Percentiles rank a stretch among this genome's conserved stretches.
Conservation (phyloP, 331 rosid species). For the Quercus lobata region DNA sequence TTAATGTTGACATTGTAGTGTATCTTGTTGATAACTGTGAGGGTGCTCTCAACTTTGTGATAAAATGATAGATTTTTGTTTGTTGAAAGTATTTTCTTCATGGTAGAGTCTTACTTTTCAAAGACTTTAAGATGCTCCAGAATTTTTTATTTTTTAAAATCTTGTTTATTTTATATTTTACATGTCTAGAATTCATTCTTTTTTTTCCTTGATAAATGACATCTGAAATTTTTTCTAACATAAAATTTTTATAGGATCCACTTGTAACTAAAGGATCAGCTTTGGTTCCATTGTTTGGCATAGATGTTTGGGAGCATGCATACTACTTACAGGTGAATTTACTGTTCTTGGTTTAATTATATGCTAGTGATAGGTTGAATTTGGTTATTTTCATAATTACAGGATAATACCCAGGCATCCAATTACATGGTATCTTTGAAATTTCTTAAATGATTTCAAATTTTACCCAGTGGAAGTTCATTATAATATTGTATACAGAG, state of each 20-base stretch:
- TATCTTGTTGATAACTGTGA: background rate
- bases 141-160: background rate
- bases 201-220: background rate
- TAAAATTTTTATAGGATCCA: conserved; percentile 28
- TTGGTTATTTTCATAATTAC: background rate
- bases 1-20: background rate
- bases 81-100: background rate
- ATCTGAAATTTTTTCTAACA: background rate
- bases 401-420: background rate
- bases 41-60: background rate
- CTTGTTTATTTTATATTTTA: background rate
- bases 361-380: background rate
- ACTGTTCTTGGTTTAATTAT: background rate
- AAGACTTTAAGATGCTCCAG: background rate
- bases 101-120: background rate
- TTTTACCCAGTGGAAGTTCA: background rate
- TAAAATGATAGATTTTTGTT: background rate
- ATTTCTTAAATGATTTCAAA: background rate
- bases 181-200: background rate
- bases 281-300: conserved; percentile 33
- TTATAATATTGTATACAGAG: too few relatives aligned
- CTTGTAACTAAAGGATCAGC: conserved; percentile 30
- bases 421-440: background rate
- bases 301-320: conserved; percentile 47
- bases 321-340: conserved; percentile 36